Conservation (phyloP, 176 grass and related monocot species). For the Secale cereale region DNA sequence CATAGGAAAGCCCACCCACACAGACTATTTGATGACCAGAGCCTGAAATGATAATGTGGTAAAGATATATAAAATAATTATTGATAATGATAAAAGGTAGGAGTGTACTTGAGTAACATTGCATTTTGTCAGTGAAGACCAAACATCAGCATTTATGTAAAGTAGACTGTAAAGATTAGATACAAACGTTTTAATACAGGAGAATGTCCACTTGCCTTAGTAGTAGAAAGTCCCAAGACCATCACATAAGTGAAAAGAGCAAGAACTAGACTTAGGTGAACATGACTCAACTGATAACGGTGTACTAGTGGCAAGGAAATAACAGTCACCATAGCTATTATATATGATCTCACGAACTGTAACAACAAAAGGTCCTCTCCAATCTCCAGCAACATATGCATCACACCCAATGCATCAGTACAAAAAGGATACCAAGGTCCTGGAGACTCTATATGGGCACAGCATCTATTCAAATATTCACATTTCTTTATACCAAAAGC, state of each 20-base stretch:
- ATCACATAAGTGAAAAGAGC: background rate
- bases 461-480: slow-evolving; percentile 70
- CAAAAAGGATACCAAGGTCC: slow-evolving; percentile 11
- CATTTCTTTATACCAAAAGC: slow-evolving; percentile 64
- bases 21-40: background rate
- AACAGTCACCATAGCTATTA: slow-evolving; percentile 34
- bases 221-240: background rate
- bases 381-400: slow-evolving; percentile 58
- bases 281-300: background rate
- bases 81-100: background rate
- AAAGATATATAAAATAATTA: background rate
- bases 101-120: background rate
- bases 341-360: slow-evolving; percentile 48
- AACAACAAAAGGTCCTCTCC: slow-evolving; percentile 39
- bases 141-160: background rate
- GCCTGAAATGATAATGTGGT: slow-evolving; percentile 15
- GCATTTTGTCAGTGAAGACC: background rate
- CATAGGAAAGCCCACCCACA: background rate
- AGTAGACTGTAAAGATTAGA: background rate
- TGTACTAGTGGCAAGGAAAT: slow-evolving; percentile 1
- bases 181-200: background rate
- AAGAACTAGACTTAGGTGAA: background rate
- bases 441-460: slow-evolving; percentile 44
- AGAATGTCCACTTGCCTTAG: background rate
- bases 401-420: slow-evolving; percentile 35